Conservation (phyloP, 768 basidiomycete species). For the Leccinum barrowsii region DNA sequence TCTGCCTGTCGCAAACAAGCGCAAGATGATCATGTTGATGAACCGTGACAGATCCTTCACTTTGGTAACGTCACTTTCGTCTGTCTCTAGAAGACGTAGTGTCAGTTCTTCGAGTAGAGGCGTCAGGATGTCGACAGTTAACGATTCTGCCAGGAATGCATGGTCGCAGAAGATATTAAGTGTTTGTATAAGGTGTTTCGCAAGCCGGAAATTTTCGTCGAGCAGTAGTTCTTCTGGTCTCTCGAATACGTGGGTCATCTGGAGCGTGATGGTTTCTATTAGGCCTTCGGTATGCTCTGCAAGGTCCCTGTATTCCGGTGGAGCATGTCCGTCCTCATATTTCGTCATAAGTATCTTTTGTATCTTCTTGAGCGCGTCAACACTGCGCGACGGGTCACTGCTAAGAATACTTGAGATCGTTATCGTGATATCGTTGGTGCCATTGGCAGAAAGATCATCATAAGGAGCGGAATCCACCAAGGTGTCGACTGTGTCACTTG, state of each 20-base stretch:
- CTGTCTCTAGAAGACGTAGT: slow-evolving; percentile 86
- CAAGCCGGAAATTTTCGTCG: slow-evolving; percentile 85
- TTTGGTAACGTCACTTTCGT: slow-evolving; percentile 77
- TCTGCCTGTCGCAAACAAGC: slow-evolving; percentile 86
- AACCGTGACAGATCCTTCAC: slow-evolving; percentile 93
- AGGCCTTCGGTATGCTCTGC: slow-evolving; percentile 80
- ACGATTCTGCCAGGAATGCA: slow-evolving; percentile 76
- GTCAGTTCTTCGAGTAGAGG: slow-evolving; percentile 91
- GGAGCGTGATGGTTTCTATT: slow-evolving; percentile 84
- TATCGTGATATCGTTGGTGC: slow-evolving; percentile 63
- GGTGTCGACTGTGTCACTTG: slow-evolving; percentile 30
- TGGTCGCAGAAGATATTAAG: slow-evolving; percentile 95
- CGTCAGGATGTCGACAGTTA: slow-evolving; percentile 82
- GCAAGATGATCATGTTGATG: slow-evolving; percentile 97
- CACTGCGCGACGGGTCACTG: slow-evolving; percentile 79
- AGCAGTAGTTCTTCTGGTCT: slow-evolving; percentile 67
- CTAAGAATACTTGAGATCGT: slow-evolving; percentile 88
- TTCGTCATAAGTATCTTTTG: slow-evolving; percentile 80
- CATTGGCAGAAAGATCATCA: slow-evolving; percentile 15
- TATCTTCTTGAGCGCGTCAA: slow-evolving; percentile 91
- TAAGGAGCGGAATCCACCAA: slow-evolving; percentile 31
- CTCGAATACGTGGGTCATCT: slow-evolving; percentile 92
- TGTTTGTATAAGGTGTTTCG: slow-evolving; percentile 96
- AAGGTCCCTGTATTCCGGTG: slow-evolving; percentile 69
- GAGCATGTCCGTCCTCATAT: slow-evolving; percentile 68